Percentiles rank a stretch among this genome's conserved stretches.
These are phyloP conservation scores for Sporobolomyces pararoseus DNA, from an alignment of 768 basidiomycete species.

Conservation along the genomic window DNA sequence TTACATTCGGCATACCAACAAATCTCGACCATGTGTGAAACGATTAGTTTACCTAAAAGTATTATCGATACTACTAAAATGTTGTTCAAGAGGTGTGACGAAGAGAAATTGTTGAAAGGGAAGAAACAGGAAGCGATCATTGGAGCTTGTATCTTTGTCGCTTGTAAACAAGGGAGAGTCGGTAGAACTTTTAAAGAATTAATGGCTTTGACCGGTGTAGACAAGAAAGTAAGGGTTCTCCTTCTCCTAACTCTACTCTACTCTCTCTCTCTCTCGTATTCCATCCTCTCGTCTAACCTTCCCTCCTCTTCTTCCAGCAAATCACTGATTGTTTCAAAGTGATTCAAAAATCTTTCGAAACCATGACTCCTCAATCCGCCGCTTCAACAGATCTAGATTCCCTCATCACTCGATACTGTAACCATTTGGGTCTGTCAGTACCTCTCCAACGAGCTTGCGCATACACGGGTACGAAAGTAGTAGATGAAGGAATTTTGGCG, in stretches of 20 bases:
- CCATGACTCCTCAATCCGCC: constrained; percentile 51
- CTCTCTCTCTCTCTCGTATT: constrained; percentile 64
- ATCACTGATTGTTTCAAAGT: constrained; percentile 45
- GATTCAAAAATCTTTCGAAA: constrained; percentile 52
- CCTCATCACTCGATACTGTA: constrained; percentile 86
- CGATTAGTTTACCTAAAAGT: constrained; percentile 86
- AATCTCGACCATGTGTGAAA: constrained; percentile 90
- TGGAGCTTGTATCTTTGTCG: constrained; percentile 96
- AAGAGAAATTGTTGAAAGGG: constrained; percentile 84
- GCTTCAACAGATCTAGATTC: constrained; percentile 56
- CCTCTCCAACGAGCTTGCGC: constrained; percentile 77
- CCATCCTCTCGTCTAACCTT: constrained; percentile 52
- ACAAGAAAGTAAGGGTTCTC: constrained; percentile 69
- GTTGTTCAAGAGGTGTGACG: constrained; percentile 93
- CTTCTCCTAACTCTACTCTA: too few species aligned
- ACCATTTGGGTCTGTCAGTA: constrained; percentile 78
- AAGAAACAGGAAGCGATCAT: constrained; percentile 90
- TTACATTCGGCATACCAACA: constrained; percentile 83
- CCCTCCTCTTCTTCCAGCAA: constrained; percentile 10
- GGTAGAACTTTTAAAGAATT: constrained; percentile 94
- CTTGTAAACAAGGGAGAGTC: constrained; percentile 91
- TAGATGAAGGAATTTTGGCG: constrained; percentile 81
- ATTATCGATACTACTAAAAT: constrained; percentile 96
- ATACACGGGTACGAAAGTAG: constrained; percentile 74
- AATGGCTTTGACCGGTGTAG: constrained; percentile 84